Evolutionary conservation across 768 basidiomycete species (phyloP).

Genomic region (Polyporus arcularius): DNA sequence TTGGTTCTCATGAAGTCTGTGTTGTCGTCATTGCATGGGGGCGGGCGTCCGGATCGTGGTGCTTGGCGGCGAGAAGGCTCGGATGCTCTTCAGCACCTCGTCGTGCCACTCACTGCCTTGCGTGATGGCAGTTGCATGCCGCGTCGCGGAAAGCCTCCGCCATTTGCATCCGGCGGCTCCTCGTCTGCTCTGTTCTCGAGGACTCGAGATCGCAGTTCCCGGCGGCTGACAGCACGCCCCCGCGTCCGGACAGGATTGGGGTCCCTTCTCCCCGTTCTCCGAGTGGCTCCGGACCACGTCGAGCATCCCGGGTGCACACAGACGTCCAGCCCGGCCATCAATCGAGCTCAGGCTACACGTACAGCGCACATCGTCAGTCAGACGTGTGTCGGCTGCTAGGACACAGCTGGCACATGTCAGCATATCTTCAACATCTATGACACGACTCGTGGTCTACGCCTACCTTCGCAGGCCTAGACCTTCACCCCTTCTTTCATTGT

Average conservation of each 20-base stretch:
- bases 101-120: neutral
- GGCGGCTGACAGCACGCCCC: neutral
- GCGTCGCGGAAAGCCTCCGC: too few relatives aligned
- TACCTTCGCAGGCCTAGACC: too few relatives aligned
- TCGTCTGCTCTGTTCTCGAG: neutral
- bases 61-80: neutral
- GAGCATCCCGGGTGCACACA: too few relatives aligned
- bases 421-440: neutral
- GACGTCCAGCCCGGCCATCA: constrained; percentile 7
- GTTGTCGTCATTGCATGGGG: neutral
- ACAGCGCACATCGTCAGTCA: too few relatives aligned
- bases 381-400: neutral
- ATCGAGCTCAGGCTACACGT: neutral
- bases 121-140: too few relatives aligned
- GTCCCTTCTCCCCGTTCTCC: constrained; percentile 7
- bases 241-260: constrained; percentile 9
- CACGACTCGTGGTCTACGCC: neutral
- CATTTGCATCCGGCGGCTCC: neutral
- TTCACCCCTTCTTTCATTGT: too few relatives aligned
- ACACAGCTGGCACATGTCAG: neutral
- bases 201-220: neutral
- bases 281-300: constrained; percentile 4
- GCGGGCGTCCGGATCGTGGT: neutral
- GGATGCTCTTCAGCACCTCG: neutral
- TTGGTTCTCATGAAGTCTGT: too few relatives aligned